These are phyloP conservation scores for Thelephora ganbajun DNA, from an alignment of 768 basidiomycete genomes.

Conservation along the genomic window DNA sequence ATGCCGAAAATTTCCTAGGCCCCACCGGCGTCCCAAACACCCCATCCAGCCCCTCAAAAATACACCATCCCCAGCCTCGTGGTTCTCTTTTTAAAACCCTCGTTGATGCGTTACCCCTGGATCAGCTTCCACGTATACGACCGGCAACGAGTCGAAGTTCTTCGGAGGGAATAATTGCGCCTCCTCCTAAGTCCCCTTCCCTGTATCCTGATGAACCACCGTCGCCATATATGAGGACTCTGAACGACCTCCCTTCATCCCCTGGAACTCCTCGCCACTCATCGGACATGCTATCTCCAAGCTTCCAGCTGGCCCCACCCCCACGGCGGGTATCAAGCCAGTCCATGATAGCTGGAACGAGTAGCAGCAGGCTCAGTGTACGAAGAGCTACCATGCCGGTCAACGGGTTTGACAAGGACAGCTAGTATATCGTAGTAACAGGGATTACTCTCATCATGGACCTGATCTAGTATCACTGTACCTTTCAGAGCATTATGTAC, in stretches of 20 bases:
- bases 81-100: conserved; percentile 59
- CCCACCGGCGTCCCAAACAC: conserved; percentile 11
- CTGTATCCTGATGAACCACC: conserved; percentile 7
- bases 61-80: conserved; percentile 24
- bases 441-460: too few relatives aligned
- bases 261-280: conserved; percentile 7
- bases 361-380: too few relatives aligned
- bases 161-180: conserved; percentile 61
- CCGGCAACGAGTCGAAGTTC: conserved; percentile 29
- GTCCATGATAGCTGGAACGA: too few relatives aligned
- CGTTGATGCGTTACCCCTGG: conserved; percentile 27
- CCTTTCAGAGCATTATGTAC: too few relatives aligned
- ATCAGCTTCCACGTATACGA: conserved; percentile 29
- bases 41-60: conserved; percentile 10
- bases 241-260: conserved; percentile 6
- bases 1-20: neutral
- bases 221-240: conserved; percentile 9
- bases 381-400: too few relatives aligned
- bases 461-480: too few relatives aligned
- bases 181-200: conserved; percentile 29
- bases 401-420: too few relatives aligned
- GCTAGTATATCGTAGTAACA: too few relatives aligned
- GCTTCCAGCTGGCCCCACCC: conserved; percentile 10
- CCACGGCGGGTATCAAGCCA: conserved; percentile 11
- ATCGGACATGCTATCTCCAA: conserved; percentile 8